Base-by-base conservation (phyloP, 805 yeast genomes). In the Metschnikowia bowlesiae region DNA sequence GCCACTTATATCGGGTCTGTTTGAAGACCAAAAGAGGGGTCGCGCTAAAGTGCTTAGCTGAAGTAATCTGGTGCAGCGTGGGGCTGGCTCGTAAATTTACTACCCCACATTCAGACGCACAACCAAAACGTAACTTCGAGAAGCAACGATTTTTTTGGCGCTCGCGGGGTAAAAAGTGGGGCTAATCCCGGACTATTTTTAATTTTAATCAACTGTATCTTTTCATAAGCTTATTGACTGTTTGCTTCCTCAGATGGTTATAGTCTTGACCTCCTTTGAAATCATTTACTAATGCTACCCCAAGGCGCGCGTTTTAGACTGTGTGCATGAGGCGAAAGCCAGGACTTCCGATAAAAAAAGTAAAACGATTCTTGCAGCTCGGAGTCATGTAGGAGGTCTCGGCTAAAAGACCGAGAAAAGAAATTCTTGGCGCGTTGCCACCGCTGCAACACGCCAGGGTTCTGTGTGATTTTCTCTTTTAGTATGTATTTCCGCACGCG, bases 31-130 rank as follows among this genome's bases (percentile, higher is more conserved):
- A 42, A 33, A 42, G 45, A 42, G 45, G 45, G 45, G 45, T 33
- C 9, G 37, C 18, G 33, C 8, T 7, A 8, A n/a, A 16, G 34
- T 44, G 40, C 6, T 30, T 34, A 28, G 10, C 13, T 35, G 11
- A 8, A 35, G 47, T 44, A 44, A 35, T 44, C n/a, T 11, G 29
- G 29, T 16, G 47, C 39, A 43, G n/a, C 18, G 28, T 32, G 18
- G 28, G 47, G 33, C 16, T 10, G 34, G 11, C 29, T 44, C 39
- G 47, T 44, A 35, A 44, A 35, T 28, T 34, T 11, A 35, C 8
- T 43, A 34, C 47, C 47, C 47, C 47, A 44, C 47, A 44, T 18
- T 35, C 13, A 7, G 34, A 14, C 36, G 47, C 47, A 44, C 32
- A 8, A 28, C 39, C 18, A 6, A 26, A 28, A 18, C 18, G 32